Evolutionary conservation across 805 yeast genomes (phyloP), one percentile per base, ranked within the genome.

Genomic region (Wickerhamomyces ciferrii): DNA sequence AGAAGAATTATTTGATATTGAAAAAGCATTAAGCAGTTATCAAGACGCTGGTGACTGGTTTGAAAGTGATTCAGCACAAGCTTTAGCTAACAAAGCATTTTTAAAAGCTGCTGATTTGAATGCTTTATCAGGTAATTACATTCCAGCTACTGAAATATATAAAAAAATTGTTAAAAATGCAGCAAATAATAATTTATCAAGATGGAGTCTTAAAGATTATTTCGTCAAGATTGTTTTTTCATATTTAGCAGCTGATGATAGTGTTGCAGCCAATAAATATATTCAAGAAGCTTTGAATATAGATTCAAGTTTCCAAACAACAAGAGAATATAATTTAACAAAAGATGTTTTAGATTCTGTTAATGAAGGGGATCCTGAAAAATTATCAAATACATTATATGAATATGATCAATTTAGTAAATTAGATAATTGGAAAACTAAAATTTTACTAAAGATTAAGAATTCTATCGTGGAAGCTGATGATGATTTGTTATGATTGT

Each of bases 1-100:
- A 66, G 76, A 77, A 41, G 87, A 84, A 42, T 69, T 88, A 19
- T 76, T 76, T 43, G 92, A 91, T 58, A 65, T 70, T 29, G 69
- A 73, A 21, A 78, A 78, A 54, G 97, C 99, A 6, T 75, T 84
- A 44, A 74, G 74, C 45, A 79, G 90, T 25, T 92, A 85, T 62
- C 96, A 90, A 61, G 87, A 84, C 57, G 97, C 99, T 11, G 97
- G 96, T 37, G 98, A 94, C 60, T 94, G 97, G 91, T 91, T 85
- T 62, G 78, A 81, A 46, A 88, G 92, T 51, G 99, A 94, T 67
- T 91, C 89, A 48, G 97, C 98, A 0, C 85, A 84, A 52, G 96
- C 97, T 9, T 65, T 92, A 47, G 80, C 96, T 23, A 90, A 83
- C 67, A 94, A 94, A 69, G 91, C 95, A 21, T 86, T 78, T 54